Evolutionary conservation across 2,329 filamentous ascomycete species (phyloP), one percentile per base, ranked within the genome.

Genomic region (Podosphaera leucotricha): DNA sequence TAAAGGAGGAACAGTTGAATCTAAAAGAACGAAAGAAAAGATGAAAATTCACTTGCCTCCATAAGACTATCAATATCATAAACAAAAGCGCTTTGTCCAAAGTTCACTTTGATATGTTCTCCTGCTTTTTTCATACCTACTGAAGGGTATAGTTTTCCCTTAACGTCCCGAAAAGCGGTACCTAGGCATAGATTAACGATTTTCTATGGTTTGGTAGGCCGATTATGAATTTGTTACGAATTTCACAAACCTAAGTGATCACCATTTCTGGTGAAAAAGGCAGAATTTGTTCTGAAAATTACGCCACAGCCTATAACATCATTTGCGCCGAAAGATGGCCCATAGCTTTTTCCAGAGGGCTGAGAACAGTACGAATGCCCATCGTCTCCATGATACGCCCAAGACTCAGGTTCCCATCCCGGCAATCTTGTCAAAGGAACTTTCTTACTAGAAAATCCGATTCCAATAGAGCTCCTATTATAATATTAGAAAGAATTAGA

Each of bases 41-140:
- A 24, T 24, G 22, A 47, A 36, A 44, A 45, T 30, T 43, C 44
- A 62, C 70, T 54, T 68, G 81, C 81, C 65, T 70, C 71, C 64
- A 93, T 78, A 68, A 90, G 72, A 47, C 72, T 71, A 60, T 94
- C 83, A 52, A 98, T 95, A 58, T 94, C 82, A 62, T 80, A 98
- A 38, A 83, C 70, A 59, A 95, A 95, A 2, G 80, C 80, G 44
- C 70, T 71, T 59, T 78, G 73, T 40, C 75, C 75, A 61, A 80
- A 80, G 55, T 80, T 80, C 50, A 66, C 71, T 47, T 66, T 61
- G 46, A 80, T 57, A 50, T 72, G 66, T 53, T 80, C 75, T 38
- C 72, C 71, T 0, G 66, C 59, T 54, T 71, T 76, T 56, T 77
- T 79, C 43, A 80, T 62, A n/a, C 75, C 75, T 20, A 80, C 63